Evolutionary conservation across 1,284 basidiomycete genomes (phyloP), one percentile per base, ranked within the genome.

Genomic region (Neonothopanus nambi): DNA sequence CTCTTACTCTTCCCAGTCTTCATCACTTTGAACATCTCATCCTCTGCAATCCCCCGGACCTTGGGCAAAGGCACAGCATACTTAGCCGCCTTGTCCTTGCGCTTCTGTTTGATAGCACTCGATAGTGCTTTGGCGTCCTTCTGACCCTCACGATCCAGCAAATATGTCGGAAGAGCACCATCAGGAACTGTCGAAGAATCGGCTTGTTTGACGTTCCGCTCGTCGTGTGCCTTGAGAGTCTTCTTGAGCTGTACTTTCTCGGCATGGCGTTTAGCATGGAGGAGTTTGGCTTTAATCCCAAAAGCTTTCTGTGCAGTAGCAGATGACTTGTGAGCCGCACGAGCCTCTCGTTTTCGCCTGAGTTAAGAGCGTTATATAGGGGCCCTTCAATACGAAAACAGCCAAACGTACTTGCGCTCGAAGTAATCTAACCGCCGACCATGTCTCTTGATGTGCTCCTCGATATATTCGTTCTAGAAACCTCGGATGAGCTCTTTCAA

Each of bases 1-100:
- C 84, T 86, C 78, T 96, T 98, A 68, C 85, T 91, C 80, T 98
- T 98, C 53, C 97, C 97, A 0, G 96, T 96, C 78, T 95, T 93
- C 81, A 99, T 82, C 33, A 99, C 97, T 80, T 97, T 98, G 83
- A 99, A 99, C 85, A 96, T 97, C 79, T 99, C 97, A 66, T 99
- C 97, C 71, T 99, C 97, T 17, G 96, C 95, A 63, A 99, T 98
- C 42, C 97, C 97, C 53, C 96, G 80, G 49, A 99, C 97, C 72
- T 96, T 97, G 46, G 97, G 96, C 58, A 99, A 69, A 3, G 96
- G 97, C 2, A 99, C 97, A 23, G 94, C 87, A 75, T 94, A 99
- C 72, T 97, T 96, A 23, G 96, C 97, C 1, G 96, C 97, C 77
- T 98, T 97, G 77, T 99, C 97, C 73, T 99, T 99, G 67, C 97